These are phyloP conservation scores for Pseudogymnoascus sp. DNA, from an alignment of 2,329 filamentous ascomycete genomes.

Conservation along the genomic window DNA sequence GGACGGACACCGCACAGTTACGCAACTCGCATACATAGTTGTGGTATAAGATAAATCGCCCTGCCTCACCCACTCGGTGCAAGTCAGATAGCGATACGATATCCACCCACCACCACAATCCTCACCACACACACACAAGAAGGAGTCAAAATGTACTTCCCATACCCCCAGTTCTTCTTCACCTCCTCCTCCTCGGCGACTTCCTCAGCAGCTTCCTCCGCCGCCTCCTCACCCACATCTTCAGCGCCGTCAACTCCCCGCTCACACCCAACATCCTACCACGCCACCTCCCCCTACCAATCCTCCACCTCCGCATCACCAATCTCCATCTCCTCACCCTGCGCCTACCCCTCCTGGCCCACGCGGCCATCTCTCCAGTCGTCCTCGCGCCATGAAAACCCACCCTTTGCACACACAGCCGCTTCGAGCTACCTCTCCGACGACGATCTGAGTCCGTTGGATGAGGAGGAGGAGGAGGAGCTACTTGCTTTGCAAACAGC, in stretches of 20 bases:
- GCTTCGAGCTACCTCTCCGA: not conserved
- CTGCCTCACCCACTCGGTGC: not conserved
- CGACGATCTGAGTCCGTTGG: not conserved
- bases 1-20: not conserved
- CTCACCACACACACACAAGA: not conserved
- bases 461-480: not conserved
- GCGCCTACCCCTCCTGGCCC: constrained; percentile 3
- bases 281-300: constrained; percentile 1
- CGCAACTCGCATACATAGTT: too few species aligned
- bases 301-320: not conserved
- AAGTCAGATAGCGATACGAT: not conserved
- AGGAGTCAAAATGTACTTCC: not conserved
- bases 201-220: not conserved
- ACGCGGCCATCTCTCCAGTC: not conserved
- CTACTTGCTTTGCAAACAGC: not conserved
- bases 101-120: not conserved
- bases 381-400: not conserved
- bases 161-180: not conserved
- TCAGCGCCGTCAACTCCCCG: not conserved
- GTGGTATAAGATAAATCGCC: not conserved
- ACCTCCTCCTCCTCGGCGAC: not conserved
- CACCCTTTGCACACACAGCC: not conserved
- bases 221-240: not conserved
- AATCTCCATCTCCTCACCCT: not conserved
- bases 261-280: constrained; percentile 1